Evolutionary conservation across 2,329 filamentous ascomycete genomes (phyloP), one percentile per base, ranked within the genome.

Genomic region (Trichoderma endophyticum): DNA sequence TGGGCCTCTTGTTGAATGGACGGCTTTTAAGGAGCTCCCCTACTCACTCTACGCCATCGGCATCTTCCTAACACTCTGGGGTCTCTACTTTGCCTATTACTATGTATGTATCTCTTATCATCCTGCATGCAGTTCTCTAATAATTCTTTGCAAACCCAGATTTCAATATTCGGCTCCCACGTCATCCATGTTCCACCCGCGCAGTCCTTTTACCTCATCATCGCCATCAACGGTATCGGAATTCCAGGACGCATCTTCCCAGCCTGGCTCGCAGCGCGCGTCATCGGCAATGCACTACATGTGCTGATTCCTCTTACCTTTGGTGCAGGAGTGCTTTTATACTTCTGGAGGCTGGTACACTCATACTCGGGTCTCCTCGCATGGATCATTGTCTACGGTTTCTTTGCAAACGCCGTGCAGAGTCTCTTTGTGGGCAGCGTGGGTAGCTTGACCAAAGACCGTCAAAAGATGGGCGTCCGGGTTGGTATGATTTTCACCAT

Each of bases 81-180:
- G 43, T 48, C 43, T 48, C 43, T 48, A 48, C n/a, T 48, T 48
- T 48, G 43, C 43, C 43, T 48, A 48, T 0, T 48, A 48, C 43
- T 48, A 48, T 11, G 43, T 21, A 21, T n/a, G 18, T 48, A 11
- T 21, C 18, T n/a, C 43, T 3, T 6, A 21, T 1, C 9, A 3
- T 0, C 3, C 18, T 9, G 0, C 1, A 0, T 48, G 1, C 43
- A 1, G 18, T 21, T 21, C 0, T 48, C 18, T 48, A 48, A 48
- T 48, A 9, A 48, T 48, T n/a, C 6, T 43, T 48, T 48, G 18
- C 4, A 5, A n/a, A 11, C 8, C 4, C 43, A 48, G 43, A 48
- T 48, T n/a, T 48, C 43, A 1, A 21, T 48, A n/a, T 48, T 48
- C 43, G 43, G 43, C 43, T 48, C 43, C 43, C 43, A 48, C 43